phyloP scores from a whole-genome alignment of 108 stramenopile species.

The Aurantiochytrium sp. region DNA sequence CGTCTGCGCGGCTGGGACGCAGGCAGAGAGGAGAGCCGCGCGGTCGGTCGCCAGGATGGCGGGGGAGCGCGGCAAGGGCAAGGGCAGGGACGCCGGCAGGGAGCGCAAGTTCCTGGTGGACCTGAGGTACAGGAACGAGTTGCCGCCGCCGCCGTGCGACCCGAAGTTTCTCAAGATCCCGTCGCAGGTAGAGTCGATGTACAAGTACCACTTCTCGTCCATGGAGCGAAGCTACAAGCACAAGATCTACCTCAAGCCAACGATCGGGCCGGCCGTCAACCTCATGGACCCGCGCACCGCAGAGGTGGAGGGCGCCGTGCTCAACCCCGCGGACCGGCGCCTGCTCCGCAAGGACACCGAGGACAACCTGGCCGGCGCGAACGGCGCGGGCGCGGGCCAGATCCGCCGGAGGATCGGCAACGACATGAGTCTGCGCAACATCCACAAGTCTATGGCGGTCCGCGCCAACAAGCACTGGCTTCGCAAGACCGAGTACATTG shows the following conservation, averaged over 20 bases:
- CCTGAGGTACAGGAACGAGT: neutral
- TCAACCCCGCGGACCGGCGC: neutral
- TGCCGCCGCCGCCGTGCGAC: slow-evolving; percentile 1
- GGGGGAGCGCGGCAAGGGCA: no score
- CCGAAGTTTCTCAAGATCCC: slow-evolving; percentile 17
- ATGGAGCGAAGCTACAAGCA: slow-evolving; percentile 5
- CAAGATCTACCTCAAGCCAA: slow-evolving; percentile 1
- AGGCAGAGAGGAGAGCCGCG: no score
- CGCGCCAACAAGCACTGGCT: slow-evolving; percentile 25
- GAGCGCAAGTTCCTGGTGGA: neutral
- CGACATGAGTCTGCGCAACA: slow-evolving; percentile 6
- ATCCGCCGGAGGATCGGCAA: neutral
- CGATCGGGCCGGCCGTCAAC: neutral
- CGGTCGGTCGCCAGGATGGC: no score
- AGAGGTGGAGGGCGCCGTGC: neutral
- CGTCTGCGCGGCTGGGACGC: no score
- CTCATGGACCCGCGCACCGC: slow-evolving; percentile 23
- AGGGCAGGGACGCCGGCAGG: neutral
- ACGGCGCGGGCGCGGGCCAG: neutral
- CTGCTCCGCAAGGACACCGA: slow-evolving; percentile 4
- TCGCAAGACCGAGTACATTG: slow-evolving; percentile 27
- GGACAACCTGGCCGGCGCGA: neutral
- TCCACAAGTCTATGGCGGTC: neutral
- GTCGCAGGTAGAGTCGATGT: neutral
- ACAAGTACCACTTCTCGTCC: slow-evolving; percentile 18